Percentiles rank a stretch among this genome's conserved stretches.
Evolutionary conservation across 1,139 yeast genomes (phyloP).

Genomic region (Arxiozyma telluris): DNA sequence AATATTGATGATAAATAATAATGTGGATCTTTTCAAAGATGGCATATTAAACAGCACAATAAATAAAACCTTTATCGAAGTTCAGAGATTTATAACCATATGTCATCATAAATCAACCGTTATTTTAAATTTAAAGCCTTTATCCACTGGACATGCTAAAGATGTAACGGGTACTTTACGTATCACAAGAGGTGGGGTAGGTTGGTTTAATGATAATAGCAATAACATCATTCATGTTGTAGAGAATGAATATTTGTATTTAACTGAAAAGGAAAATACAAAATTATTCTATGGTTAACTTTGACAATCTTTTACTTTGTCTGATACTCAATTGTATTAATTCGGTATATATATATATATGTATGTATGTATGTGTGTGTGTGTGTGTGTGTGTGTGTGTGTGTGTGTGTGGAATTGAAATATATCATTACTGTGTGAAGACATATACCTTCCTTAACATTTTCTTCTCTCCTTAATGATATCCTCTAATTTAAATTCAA

Average conservation of each 20-base stretch:
- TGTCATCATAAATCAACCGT: constrained; percentile 22
- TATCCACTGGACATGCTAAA: constrained; percentile 72
- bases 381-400: neutral
- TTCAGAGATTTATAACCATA: constrained; percentile 18
- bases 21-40: constrained; percentile 12
- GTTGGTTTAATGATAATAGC: constrained; percentile 15
- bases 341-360: neutral
- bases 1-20: constrained; percentile 20
- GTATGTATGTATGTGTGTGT: neutral
- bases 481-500: constrained; percentile 82
- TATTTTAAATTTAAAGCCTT: constrained; percentile 46
- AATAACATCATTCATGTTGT: neutral
- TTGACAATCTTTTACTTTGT: neutral
- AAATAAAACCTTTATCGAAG: constrained; percentile 14
- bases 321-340: neutral
- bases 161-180: constrained; percentile 71
- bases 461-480: constrained; percentile 22
- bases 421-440: neutral
- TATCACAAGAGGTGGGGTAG: constrained; percentile 45
- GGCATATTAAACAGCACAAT: constrained; percentile 10
- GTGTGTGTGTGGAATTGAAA: neutral
- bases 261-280: constrained; percentile 46
- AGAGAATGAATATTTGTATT: constrained; percentile 40
- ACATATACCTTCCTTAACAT: neutral
- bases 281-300: constrained; percentile 35